Base-by-base conservation (phyloP, 2,329 filamentous ascomycete species). In the Colletotrichum sp. region DNA sequence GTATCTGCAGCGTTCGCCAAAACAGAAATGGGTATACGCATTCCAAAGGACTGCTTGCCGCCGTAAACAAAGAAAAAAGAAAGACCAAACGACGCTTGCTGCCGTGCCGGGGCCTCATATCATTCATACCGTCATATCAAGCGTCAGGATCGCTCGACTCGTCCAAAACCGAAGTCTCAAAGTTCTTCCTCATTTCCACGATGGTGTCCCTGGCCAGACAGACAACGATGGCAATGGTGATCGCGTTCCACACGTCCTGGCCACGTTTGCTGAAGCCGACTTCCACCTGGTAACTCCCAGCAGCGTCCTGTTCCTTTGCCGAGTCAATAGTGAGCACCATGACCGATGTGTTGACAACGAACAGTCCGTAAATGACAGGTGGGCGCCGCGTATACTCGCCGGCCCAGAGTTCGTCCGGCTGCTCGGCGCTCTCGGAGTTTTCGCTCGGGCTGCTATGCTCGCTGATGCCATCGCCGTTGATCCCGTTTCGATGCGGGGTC, bases 201-300 rank as follows among this genome's bases (percentile, higher is more conserved):
- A 87, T 79, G 69, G 86, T 84, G 64, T 88, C 85, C 16, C 86
- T 82, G 6, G 86, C 86, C 69, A 85, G 77, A 69, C 86, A 88
- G 3, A 83, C 82, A 13, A 83, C 83, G 26, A 86, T 81, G 10
- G 85, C 87, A 12, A 87, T 70, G 6, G 87, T 88, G 49, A 88
- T 78, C 3, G 85, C 87, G 77, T 88, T 88, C 87, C 87, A 88
- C 26, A 88, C 82, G 69, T 85, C 84, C 78, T 88, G 86, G 21
- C 82, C 80, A 13, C 80, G 80, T 59, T 87, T 83, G 68, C 82
- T 80, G 60, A 88, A 87, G 62, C 86, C 81, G 26, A 84, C 79
- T 62, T 86, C 84, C n/a, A 87, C 83, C 62, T 88, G 87, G 69
- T 85, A 87, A 77, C 85, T 88, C 36, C 87, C 82, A 67, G 84